A percentile compares a stretch with the other conserved stretches of the same genome.
Conservation (phyloP, 2,329 filamentous ascomycete species). For the Periglandula ipomoeae region DNA sequence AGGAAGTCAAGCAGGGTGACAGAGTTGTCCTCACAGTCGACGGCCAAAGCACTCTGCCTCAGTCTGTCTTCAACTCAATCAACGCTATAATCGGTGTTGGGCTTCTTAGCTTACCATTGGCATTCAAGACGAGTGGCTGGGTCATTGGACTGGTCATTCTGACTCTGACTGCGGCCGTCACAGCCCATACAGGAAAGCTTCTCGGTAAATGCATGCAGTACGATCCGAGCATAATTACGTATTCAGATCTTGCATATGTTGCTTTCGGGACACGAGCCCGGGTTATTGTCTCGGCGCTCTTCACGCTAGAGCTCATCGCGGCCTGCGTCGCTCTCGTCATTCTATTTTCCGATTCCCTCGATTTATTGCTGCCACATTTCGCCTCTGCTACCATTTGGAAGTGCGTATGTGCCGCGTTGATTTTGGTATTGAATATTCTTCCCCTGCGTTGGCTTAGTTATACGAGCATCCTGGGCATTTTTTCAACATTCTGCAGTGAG, state of each 20-base stretch:
- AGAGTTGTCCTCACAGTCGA: slow-evolving; percentile 76
- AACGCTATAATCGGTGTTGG: slow-evolving; percentile 90
- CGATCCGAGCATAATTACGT: slow-evolving; percentile 79
- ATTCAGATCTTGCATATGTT: slow-evolving; percentile 86
- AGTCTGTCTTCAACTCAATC: slow-evolving; percentile 94
- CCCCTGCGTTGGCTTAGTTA: slow-evolving; percentile 79
- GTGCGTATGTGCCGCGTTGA: slow-evolving; percentile 65
- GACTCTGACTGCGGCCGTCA: slow-evolving; percentile 62
- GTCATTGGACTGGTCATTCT: slow-evolving; percentile 70
- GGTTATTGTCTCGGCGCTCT: slow-evolving; percentile 73
- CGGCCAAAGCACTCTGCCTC: slow-evolving; percentile 88
- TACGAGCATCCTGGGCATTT: slow-evolving; percentile 85
- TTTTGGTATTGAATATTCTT: slow-evolving; percentile 76
- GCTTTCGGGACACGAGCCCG: slow-evolving; percentile 79
- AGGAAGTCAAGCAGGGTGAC: slow-evolving; percentile 81
- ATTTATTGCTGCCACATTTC: slow-evolving; percentile 65
- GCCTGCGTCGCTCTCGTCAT: slow-evolving; percentile 85
- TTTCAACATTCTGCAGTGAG: slow-evolving; percentile 81
- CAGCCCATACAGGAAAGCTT: slow-evolving; percentile 76
- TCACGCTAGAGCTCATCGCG: slow-evolving; percentile 78
- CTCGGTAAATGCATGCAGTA: slow-evolving; percentile 83
- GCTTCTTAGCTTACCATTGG: slow-evolving; percentile 78
- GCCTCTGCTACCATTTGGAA: slow-evolving; percentile 69
- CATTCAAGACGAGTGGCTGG: slow-evolving; percentile 83
- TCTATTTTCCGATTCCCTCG: slow-evolving; percentile 85